Conservation (phyloP, 495 filamentous ascomycete species). For the Terfezia claveryi region DNA sequence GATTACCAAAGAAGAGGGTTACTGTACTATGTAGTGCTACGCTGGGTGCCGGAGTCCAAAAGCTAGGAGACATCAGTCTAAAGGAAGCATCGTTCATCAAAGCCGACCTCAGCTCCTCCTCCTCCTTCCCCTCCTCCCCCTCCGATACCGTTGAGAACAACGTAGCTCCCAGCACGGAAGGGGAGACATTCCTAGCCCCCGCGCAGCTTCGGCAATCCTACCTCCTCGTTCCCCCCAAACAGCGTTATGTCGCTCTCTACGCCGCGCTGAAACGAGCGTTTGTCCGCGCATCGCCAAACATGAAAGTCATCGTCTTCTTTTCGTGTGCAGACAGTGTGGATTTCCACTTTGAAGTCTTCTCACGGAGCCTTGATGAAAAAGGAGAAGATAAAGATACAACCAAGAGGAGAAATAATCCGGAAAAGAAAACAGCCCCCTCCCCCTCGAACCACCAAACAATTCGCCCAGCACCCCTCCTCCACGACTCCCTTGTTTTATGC, state of each 20-base stretch:
- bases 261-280: constrained; percentile 70
- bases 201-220: constrained; percentile 84
- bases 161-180: constrained; percentile 25
- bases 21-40: constrained; percentile 93
- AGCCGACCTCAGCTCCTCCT: constrained; percentile 14
- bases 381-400: background rate
- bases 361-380: constrained; percentile 7
- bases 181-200: constrained; percentile 50
- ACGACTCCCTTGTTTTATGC: constrained; percentile 42
- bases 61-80: constrained; percentile 76
- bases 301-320: constrained; percentile 90
- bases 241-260: constrained; percentile 67
- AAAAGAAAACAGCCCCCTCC: background rate
- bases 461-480: constrained; percentile 13
- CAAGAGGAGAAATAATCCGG: background rate
- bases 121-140: no score
- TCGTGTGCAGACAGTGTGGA: constrained; percentile 93
- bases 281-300: constrained; percentile 61
- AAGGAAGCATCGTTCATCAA: constrained; percentile 80
- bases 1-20: constrained; percentile 50
- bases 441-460: background rate
- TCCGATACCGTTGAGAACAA: no score
- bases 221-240: constrained; percentile 63
- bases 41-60: constrained; percentile 88
- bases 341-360: constrained; percentile 83